Percentiles rank a stretch among this genome's conserved stretches.
Conservation (phyloP, 2,329 filamentous ascomycete species). For the Beauveria asiatica region DNA sequence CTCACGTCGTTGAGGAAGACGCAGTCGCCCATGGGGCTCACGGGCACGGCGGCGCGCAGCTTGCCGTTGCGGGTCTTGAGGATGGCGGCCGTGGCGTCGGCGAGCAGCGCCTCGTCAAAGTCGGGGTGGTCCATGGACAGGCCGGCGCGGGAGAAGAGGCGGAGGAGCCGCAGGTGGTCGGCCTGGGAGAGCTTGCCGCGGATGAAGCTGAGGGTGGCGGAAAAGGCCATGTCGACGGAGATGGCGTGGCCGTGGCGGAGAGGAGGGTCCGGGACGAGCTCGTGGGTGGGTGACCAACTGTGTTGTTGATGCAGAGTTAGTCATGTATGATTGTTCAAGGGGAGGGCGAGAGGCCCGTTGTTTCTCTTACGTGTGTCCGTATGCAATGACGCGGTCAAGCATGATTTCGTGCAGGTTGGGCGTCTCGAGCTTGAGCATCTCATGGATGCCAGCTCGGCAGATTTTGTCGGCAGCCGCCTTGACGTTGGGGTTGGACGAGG, state of each 20-base stretch:
- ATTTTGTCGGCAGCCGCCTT: conserved; percentile 55
- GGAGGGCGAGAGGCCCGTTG: not conserved
- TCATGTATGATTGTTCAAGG: not conserved
- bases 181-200: conserved; percentile 51
- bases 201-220: conserved; percentile 56
- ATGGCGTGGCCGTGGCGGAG: conserved; percentile 67
- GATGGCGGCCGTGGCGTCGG: conserved; percentile 59
- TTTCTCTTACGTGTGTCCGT: conserved; percentile 55
- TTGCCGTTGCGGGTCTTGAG: conserved; percentile 62
- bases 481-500: conserved; percentile 47
- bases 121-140: conserved; percentile 63
- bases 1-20: conserved; percentile 61
- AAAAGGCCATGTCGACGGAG: conserved; percentile 69
- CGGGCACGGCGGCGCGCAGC: conserved; percentile 58
- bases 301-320: not conserved
- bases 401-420: conserved; percentile 67
- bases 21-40: conserved; percentile 55
- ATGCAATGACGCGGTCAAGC: conserved; percentile 63
- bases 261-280: conserved; percentile 59
- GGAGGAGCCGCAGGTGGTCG: conserved; percentile 55
- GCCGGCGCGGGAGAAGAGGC: conserved; percentile 60
- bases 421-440: conserved; percentile 67
- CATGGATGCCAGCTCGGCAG: conserved; percentile 59
- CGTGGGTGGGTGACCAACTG: conserved; percentile 63
- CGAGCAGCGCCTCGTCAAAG: conserved; percentile 57